These are phyloP conservation scores for Podospora conica DNA, from an alignment of 495 filamentous ascomycete genomes.

Conservation along the genomic window DNA sequence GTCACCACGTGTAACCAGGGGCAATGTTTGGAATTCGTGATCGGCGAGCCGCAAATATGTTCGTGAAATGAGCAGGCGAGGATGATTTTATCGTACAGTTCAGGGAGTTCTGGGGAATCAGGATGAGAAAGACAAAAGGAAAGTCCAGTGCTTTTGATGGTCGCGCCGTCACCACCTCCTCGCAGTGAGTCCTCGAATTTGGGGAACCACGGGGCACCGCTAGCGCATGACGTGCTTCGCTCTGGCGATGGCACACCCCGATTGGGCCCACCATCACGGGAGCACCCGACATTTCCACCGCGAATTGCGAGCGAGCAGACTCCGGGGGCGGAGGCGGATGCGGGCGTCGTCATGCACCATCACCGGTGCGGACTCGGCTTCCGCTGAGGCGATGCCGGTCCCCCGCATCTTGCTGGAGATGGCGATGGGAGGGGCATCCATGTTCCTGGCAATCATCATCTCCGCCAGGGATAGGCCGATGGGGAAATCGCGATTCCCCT, in stretches of 20 bases:
- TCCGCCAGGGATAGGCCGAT: neutral
- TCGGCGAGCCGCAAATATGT: neutral
- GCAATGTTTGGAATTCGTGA: neutral
- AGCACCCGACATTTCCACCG: neutral
- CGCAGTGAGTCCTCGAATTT: neutral
- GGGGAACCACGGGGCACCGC: neutral
- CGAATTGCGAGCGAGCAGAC: neutral
- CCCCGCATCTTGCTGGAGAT: neutral
- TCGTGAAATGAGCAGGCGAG: neutral
- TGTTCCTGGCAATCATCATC: neutral
- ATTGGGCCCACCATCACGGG: neutral
- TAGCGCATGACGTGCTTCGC: neutral
- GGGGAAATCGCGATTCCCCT: neutral
- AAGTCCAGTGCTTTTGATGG: neutral
- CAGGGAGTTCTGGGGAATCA: neutral
- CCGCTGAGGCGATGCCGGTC: neutral
- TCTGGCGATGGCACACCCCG: neutral
- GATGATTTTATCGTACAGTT: neutral
- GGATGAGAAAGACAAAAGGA: neutral
- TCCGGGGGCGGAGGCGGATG: neutral
- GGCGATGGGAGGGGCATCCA: neutral
- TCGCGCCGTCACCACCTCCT: neutral
- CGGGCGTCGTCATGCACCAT: neutral
- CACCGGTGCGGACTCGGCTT: neutral
- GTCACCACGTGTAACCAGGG: neutral